A percentile compares a stretch with the other conserved stretches of the same genome.
phyloP scores from a whole-genome alignment of 306 rosid genomes.

The Quercus wislizeni region DNA sequence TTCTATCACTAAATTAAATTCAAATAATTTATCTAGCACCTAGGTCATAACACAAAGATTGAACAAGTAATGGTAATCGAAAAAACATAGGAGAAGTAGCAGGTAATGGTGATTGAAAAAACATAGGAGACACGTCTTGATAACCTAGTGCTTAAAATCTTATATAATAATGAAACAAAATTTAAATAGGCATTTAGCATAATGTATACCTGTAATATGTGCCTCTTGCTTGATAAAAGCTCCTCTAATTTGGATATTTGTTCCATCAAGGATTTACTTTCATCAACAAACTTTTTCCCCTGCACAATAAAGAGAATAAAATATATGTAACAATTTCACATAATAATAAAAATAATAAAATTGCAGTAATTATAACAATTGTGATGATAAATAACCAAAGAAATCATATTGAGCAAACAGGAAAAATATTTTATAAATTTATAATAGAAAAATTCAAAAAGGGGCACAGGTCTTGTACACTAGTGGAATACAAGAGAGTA shows the following conservation, averaged over 20 bases:
- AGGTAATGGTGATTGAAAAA: neutral
- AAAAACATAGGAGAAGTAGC: neutral
- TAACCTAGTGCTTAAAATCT: neutral
- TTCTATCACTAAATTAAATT: too few species aligned
- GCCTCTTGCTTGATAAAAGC: slow-evolving; percentile 73
- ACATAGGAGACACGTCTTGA: neutral
- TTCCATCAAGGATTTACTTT: slow-evolving; percentile 64
- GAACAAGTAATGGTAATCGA: too few species aligned
- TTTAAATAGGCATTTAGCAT: neutral
- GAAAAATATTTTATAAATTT: neutral
- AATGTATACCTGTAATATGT: slow-evolving; percentile 69
- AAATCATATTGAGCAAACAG: neutral
- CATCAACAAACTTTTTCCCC: slow-evolving; percentile 72
- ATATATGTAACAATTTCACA: neutral
- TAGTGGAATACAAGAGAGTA: neutral
- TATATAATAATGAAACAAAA: neutral
- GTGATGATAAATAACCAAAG: neutral
- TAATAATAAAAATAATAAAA: neutral
- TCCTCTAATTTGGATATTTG: slow-evolving; percentile 81
- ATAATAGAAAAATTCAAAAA: neutral
- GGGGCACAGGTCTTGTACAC: neutral
- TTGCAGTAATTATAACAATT: neutral
- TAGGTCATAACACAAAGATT: too few species aligned
- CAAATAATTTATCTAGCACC: too few species aligned
- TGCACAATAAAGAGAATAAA: slow-evolving; percentile 37